Base-by-base conservation (phyloP, 805 yeast species). In the Wickerhamomyces subpelliculosus region DNA sequence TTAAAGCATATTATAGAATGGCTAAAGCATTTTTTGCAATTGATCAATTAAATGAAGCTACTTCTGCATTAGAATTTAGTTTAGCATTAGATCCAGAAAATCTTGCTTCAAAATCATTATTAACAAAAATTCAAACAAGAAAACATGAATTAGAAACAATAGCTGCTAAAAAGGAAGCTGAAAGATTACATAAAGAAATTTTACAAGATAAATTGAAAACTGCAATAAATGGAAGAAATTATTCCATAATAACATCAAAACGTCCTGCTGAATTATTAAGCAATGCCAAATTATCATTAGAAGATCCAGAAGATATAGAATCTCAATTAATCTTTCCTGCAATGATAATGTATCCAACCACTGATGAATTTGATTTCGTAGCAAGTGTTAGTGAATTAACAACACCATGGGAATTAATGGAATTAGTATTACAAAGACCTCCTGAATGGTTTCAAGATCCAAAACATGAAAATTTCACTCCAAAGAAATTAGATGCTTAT, bases 321-420 rank as follows among this genome's bases (percentile, higher is more conserved):
- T 80, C 95, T 0, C 89, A 84, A 52, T 62, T 90, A 34, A 70
- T 83, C n/a, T 71, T 87, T 48, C 96, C 97, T 0, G 83, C 89
- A 0, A 67, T 82, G 65, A 65, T 86, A 4, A 59, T 89, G 40
- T 90, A 87, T 49, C 97, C 97, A 18, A 73, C 88, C 2, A 76
- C 75, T 4, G 82, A 83, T 57, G 93, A 86, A 56, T 84, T 87
- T 48, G 97, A 90, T 58, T 80, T 80, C 49, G 66, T 90, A 28
- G 84, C 79, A 2, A 80, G 79, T 43, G 72, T 83, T 6, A 76
- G 90, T 42, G 96, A 88, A 58, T 61, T 79, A 27, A 68, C 80
- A 2, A 72, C 90, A 0, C 77, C 90, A 0, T 52, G 58, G 5
- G 93, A 84, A 27, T 52, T 84, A 10, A 56, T 87, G 43, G 73